Percentiles rank a stretch among this genome's conserved stretches.
Evolutionary conservation across 2,329 filamentous ascomycete species (phyloP).

Genomic region (Purpureocillium takamizusanense): DNA sequence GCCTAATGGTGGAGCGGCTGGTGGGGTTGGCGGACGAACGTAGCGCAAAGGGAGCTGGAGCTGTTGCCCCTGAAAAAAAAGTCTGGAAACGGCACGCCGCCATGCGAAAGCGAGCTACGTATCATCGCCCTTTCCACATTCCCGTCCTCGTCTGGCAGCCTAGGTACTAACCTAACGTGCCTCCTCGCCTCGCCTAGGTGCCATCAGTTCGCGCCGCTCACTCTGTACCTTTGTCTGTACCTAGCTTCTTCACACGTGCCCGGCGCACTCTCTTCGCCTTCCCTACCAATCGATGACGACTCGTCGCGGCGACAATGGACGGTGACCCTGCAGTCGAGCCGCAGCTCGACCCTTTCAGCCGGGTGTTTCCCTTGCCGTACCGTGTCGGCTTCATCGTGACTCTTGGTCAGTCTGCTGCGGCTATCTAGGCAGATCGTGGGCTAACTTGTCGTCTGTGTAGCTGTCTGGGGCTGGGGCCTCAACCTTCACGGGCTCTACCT

Average conservation of each 20-base stretch:
- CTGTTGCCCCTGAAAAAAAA: conserved; percentile 1
- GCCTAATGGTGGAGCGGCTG: neutral
- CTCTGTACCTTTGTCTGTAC: neutral
- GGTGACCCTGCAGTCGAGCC: conserved; percentile 63
- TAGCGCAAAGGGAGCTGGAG: neutral
- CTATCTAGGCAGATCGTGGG: neutral
- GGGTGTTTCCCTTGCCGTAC: conserved; percentile 80
- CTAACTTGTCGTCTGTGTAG: conserved; percentile 30
- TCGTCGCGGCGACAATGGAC: conserved; percentile 45
- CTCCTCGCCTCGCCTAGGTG: no score
- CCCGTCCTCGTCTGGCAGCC: no score
- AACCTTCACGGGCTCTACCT: conserved; percentile 82
- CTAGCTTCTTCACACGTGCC: neutral
- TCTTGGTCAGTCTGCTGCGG: conserved; percentile 49
- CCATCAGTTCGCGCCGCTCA: conserved; percentile 1
- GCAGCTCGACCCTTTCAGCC: conserved; percentile 76
- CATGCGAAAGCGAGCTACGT: neutral
- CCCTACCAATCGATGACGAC: conserved; percentile 4
- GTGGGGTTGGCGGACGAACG: conserved; percentile 1
- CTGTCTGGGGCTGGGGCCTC: conserved; percentile 88
- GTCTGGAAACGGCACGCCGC: neutral
- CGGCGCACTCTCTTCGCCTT: neutral
- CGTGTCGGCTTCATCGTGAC: conserved; percentile 80
- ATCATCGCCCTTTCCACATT: no score
- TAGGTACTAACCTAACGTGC: no score